Evolutionary conservation across 169 alveolate species (phyloP).

Genomic region (Cryptosporidium parvum): DNA sequence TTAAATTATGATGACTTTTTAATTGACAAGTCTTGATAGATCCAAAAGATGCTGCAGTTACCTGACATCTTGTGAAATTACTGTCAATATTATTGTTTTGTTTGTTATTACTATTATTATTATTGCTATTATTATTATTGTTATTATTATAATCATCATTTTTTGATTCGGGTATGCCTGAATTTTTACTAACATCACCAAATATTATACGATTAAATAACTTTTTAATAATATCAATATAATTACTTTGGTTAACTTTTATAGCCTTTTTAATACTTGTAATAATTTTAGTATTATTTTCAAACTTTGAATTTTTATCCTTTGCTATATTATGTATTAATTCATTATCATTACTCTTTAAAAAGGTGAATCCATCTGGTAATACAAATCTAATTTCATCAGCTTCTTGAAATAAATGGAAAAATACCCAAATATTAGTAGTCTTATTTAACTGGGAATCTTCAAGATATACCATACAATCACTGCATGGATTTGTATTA

Average conservation of each 20-base stretch:
- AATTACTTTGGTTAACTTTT: not conserved
- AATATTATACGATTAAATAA: not conserved
- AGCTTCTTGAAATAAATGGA: constrained; percentile 71
- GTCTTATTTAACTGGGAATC: constrained; percentile 32
- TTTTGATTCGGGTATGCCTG: not conserved
- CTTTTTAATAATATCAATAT: constrained; percentile 26
- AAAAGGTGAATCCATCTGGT: constrained; percentile 64
- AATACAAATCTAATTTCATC: constrained; percentile 46
- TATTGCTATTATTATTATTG: too few species aligned
- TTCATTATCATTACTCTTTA: constrained; percentile 24
- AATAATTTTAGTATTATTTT: not conserved
- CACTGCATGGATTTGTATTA: constrained; percentile 65
- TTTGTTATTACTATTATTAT: not conserved
- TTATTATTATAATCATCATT: not conserved
- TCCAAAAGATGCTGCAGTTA: constrained; percentile 74
- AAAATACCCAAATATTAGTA: constrained; percentile 67
- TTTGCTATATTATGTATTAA: constrained; percentile 12
- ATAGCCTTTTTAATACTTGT: constrained; percentile 20
- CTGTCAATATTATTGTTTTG: not conserved
- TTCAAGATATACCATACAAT: constrained; percentile 72
- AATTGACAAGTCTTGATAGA: constrained; percentile 56
- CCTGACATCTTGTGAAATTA: constrained; percentile 36
- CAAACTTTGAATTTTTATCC: not conserved
- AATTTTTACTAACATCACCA: not conserved
- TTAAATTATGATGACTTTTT: not conserved